These are phyloP conservation scores for Poa annua DNA, from an alignment of 176 grass and related monocot species.

Conservation along the genomic window DNA sequence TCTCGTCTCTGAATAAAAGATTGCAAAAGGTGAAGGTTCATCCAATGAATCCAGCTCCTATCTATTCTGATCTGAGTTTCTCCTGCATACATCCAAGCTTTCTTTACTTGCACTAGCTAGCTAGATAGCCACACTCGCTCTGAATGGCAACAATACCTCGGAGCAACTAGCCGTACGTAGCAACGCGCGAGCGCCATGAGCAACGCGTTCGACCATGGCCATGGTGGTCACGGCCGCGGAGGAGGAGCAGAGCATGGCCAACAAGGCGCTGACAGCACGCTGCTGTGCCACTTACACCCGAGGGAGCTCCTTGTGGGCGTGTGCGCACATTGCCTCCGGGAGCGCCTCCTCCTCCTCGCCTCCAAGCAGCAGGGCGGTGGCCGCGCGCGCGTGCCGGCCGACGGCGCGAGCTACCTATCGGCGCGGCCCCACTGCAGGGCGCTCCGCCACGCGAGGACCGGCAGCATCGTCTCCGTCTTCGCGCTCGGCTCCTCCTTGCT, in stretches of 20 bases:
- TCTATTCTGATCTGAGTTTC: not conserved
- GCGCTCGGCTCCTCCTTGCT: slow-evolving; percentile 70
- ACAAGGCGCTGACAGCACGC: not conserved
- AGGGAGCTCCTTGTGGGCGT: slow-evolving; percentile 68
- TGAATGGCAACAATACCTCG: not conserved
- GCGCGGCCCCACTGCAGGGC: slow-evolving; percentile 29
- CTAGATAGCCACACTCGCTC: not conserved
- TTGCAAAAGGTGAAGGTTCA: not conserved
- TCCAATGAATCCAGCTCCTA: slow-evolving; percentile 14
- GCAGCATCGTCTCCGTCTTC: slow-evolving; percentile 53
- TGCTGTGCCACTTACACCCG: slow-evolving; percentile 70
- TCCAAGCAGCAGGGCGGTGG: slow-evolving; percentile 13
- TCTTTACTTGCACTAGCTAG: not conserved
- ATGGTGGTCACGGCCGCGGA: not conserved
- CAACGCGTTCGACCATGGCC: slow-evolving; percentile 18
- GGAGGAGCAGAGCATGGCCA: not conserved
- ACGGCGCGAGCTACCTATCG: not conserved
- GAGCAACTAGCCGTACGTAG: too few relatives aligned
- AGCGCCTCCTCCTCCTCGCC: slow-evolving; percentile 72
- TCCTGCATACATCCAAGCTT: not conserved
- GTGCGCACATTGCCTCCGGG: slow-evolving; percentile 80
- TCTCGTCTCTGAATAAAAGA: not conserved
- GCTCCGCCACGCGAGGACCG: slow-evolving; percentile 39
- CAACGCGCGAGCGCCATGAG: not conserved
- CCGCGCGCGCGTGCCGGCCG: not conserved